Base-by-base conservation (phyloP, 352 stramenopile genomes). In the Pythium pectinolyticum region DNA sequence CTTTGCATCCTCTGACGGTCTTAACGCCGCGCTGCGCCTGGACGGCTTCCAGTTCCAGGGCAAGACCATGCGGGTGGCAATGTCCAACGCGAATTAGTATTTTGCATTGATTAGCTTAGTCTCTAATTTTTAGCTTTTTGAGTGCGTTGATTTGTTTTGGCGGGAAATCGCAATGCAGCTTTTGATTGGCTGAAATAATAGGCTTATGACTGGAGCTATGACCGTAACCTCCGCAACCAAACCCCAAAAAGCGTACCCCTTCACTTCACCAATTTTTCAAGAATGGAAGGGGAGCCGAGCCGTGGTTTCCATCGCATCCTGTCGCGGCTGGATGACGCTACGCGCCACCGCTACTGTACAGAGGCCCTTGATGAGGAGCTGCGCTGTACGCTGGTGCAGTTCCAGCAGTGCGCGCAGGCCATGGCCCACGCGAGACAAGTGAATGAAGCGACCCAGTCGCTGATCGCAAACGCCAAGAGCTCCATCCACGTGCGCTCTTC, bases 21-120 rank as follows among this genome's bases (percentile, higher is more conserved):
- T 84, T 66, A 72, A 66, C 50, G 70, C 74, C 4, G 81, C 81
- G 30, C 56, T 90, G 65, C 70, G 69, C 30, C 88, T 90, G 82
- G 73, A 89, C 45, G 75, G 79, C 22, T 89, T 86, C 59, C 79
- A 81, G 19, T 89, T 88, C 46, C 77, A 87, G 50, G 75, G 79
- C 75, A 84, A 86, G 62, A 75, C 73, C 53, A 89, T 90, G 58
- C 77, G 70, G 28, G 77, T 90, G 20, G 68, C 61, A 12, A 54
- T 88, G 37, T 68, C 77, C 52, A 73, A 74, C 30, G 60, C 62
- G 48, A 71, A 69, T 25, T 80, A 61, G 41, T 5, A 5, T 62
- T 48, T 48, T 17, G 41, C 41, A 30, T 30, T 30, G 41, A n/a
- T 28, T 30, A 19, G 41, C 19, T 24, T 45, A 45, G 12, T 45